A percentile compares a stretch with the other conserved stretches of the same genome.
Evolutionary conservation across 768 basidiomycete genomes (phyloP).

Genomic region (Boletus rufocinnamomeus): DNA sequence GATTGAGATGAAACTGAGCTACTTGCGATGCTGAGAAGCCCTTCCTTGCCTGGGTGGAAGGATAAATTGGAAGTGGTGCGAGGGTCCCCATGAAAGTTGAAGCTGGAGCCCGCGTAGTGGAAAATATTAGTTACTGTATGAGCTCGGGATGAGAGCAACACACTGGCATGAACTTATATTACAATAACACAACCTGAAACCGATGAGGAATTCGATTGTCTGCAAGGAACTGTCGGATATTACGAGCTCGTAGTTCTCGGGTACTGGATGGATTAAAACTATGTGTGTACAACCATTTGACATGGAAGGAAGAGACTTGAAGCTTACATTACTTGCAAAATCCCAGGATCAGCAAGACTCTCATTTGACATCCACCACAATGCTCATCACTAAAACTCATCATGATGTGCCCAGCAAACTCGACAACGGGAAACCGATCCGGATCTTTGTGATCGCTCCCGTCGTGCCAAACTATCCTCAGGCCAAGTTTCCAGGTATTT

Average conservation of each 20-base stretch:
- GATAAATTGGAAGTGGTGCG: constrained; percentile 53
- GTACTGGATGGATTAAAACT: no score
- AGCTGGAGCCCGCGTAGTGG: no score
- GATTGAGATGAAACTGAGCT: constrained; percentile 45
- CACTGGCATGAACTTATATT: neutral
- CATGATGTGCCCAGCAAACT: constrained; percentile 76
- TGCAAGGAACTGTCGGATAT: neutral
- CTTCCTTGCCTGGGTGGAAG: constrained; percentile 50
- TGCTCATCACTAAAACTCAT: constrained; percentile 82
- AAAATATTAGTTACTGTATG: neutral
- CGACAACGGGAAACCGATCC: constrained; percentile 62
- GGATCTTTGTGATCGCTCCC: constrained; percentile 84
- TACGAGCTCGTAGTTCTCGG: no score
- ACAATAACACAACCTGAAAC: neutral
- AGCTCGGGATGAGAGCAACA: neutral
- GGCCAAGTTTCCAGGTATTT: constrained; percentile 83
- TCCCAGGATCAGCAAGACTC: neutral
- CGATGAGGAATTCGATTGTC: neutral
- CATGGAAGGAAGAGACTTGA: neutral
- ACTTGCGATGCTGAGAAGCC: constrained; percentile 55
- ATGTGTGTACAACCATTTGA: neutral
- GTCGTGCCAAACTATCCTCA: constrained; percentile 79
- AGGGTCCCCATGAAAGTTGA: constrained; percentile 32
- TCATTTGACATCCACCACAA: constrained; percentile 33
- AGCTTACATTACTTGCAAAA: no score